Base-by-base conservation (phyloP, 2,329 filamentous ascomycete species). In the Aspergillus fijiensis region DNA sequence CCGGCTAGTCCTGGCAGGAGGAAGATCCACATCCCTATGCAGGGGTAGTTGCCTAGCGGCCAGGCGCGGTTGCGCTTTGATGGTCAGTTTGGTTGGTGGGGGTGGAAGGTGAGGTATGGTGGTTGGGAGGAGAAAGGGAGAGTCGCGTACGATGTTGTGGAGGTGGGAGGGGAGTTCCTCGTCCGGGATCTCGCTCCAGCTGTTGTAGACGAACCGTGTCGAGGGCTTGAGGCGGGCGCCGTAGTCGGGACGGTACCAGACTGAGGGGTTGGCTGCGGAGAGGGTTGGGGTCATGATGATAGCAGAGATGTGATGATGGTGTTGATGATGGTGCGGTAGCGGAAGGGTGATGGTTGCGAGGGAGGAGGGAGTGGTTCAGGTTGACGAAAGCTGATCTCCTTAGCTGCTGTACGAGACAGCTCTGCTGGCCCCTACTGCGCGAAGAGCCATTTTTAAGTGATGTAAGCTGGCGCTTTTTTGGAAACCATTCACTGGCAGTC, bases 21-120 rank as follows among this genome's bases (percentile, higher is more conserved):
- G 5, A 54, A 59, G 16, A 59, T 55, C 57, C 50, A 59, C 12
- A 54, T 39, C 6, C 57, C 51, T 2, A 59, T 49, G 50, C 57
- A 59, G 19, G 57, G 57, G 21, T 59, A 59, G 53, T 45, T 5
- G 12, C 57, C 42, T 19, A 54, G 21, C 1, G 42, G 51, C 57
- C 57, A 59, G n/a, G 57, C 57, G 49, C 49, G 31, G 31, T 54
- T 27, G 12, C 51, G 51, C 57, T 54, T 49, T 47, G 31, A 1
- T 4, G 47, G n/a, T 27, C 16, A 35, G 10, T 52, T 12, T n/a
- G 25, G 14, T 33, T 19, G 6, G 33, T 1, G 29, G 27, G 31
- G 14, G 19, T 31, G 33, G 25, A 3, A 6, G 7, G 11, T 23
- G 29, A 11, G 16, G 6, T 16, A 21, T 21, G 21, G 19, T 19